phyloP scores from a whole-genome alignment of 352 stramenopile species.

The Globisporangium sylvaticum region DNA sequence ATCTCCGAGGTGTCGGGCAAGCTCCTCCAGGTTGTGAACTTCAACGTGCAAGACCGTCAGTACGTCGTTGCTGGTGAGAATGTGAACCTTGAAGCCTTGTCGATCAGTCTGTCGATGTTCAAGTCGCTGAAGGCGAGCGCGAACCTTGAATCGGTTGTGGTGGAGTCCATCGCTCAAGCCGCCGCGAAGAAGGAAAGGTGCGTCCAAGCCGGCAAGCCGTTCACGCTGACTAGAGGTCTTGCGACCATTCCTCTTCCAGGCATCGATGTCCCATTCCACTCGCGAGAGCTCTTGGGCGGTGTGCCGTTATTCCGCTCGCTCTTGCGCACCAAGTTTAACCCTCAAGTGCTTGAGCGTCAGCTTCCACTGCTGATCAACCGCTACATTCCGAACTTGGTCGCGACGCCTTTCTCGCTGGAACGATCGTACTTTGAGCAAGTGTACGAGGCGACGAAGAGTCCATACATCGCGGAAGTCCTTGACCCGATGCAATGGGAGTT shows the following conservation, averaged over 20 bases:
- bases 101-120: constrained; percentile 46
- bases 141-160: constrained; percentile 49
- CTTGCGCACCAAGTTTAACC: constrained; percentile 65
- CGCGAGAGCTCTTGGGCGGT: constrained; percentile 70
- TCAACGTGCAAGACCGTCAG: constrained; percentile 81
- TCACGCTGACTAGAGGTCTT: constrained; percentile 52
- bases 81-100: constrained; percentile 78
- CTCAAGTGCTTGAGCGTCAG: constrained; percentile 62
- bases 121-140: constrained; percentile 40
- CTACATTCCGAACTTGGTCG: constrained; percentile 88
- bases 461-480: constrained; percentile 38
- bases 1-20: constrained; percentile 58
- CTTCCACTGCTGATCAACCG: constrained; percentile 63
- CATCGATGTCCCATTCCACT: constrained; percentile 91
- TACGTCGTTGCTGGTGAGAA: constrained; percentile 85
- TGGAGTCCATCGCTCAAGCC: constrained; percentile 54
- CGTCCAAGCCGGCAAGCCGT: constrained; percentile 46
- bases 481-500: constrained; percentile 67
- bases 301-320: constrained; percentile 79
- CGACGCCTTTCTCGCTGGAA: constrained; percentile 72
- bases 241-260: constrained; percentile 86
- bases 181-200: constrained; percentile 56
- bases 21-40: constrained; percentile 87
- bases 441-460: constrained; percentile 65
- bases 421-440: constrained; percentile 76